Conservation (phyloP, 2,329 filamentous ascomycete genomes). For the Fusarium guadeloupense region DNA sequence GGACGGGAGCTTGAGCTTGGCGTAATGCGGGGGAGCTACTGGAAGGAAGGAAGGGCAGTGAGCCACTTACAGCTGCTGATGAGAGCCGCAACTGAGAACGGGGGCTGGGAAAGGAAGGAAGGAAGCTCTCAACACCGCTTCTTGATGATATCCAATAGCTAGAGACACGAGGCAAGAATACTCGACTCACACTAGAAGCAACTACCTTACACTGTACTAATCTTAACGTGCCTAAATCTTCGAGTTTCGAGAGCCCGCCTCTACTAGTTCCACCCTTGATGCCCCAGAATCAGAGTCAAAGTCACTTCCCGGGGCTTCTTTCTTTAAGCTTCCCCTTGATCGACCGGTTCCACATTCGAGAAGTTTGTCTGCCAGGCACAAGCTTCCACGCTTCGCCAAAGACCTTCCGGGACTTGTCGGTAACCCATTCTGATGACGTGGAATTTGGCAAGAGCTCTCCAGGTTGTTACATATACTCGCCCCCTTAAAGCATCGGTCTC, state of each 20-base stretch:
- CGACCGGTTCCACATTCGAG: not conserved
- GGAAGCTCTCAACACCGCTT: not conserved
- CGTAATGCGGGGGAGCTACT: constrained; percentile 22
- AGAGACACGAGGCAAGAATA: constrained; percentile 9
- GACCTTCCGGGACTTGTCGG: constrained; percentile 14
- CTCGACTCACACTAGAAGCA: not conserved
- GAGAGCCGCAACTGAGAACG: constrained; percentile 1
- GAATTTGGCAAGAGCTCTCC: constrained; percentile 23
- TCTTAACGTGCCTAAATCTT: not conserved
- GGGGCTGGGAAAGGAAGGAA: not conserved
- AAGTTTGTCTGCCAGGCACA: constrained; percentile 15
- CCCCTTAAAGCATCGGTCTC: constrained; percentile 15
- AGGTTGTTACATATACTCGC: constrained; percentile 2
- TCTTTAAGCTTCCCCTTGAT: not conserved
- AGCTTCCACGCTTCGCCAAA: constrained; percentile 5
- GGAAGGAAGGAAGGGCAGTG: constrained; percentile 9
- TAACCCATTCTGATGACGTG: constrained; percentile 21
- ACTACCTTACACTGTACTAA: not conserved
- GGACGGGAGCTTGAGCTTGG: constrained; percentile 1
- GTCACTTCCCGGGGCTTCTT: not conserved
- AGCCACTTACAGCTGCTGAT: constrained; percentile 21
- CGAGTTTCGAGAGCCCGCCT: not conserved
- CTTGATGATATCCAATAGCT: not conserved
- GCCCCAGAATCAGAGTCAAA: not conserved
- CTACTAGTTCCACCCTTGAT: not conserved